These are phyloP conservation scores for Truncatella angustata DNA, from an alignment of 2,329 filamentous ascomycete genomes.

Conservation along the genomic window DNA sequence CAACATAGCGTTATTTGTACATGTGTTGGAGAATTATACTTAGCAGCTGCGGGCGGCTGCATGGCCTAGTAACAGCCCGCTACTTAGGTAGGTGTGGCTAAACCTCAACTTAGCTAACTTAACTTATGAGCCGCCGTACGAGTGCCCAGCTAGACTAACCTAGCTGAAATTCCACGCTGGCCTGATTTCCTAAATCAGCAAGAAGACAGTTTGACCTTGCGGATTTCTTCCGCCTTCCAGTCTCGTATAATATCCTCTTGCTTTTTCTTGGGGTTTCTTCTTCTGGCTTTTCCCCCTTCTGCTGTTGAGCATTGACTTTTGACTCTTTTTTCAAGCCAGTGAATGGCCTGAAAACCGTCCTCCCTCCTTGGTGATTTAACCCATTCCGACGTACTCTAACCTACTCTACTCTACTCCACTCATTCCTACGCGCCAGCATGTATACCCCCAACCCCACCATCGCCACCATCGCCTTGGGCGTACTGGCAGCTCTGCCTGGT, in stretches of 20 bases:
- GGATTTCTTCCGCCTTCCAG: not conserved
- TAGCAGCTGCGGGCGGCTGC: too few relatives aligned
- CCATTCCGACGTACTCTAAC: not conserved
- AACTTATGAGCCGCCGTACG: too few relatives aligned
- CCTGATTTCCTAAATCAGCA: constrained; percentile 34
- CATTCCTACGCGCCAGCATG: constrained; percentile 42
- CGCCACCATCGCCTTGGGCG: constrained; percentile 56
- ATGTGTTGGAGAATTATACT: too few relatives aligned
- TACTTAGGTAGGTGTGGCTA: too few relatives aligned
- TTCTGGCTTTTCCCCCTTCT: too few relatives aligned
- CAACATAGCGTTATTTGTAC: too few relatives aligned
- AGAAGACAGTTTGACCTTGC: constrained; percentile 20
- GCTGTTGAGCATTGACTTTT: too few relatives aligned
- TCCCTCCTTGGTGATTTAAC: constrained; percentile 13
- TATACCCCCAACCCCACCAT: constrained; percentile 46
- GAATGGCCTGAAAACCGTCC: constrained; percentile 5
- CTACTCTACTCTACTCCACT: constrained; percentile 12
- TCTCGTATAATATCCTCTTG: not conserved
- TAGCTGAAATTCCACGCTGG: constrained; percentile 49
- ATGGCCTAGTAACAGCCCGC: too few relatives aligned
- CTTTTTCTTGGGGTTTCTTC: not conserved
- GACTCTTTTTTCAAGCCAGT: too few relatives aligned
- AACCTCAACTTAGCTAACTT: too few relatives aligned
- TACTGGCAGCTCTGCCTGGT: constrained; percentile 64
- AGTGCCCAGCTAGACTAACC: too few relatives aligned